phyloP scores from a whole-genome alignment of 2,329 filamentous ascomycete species.

The Fonsecaea multimorphosa region DNA sequence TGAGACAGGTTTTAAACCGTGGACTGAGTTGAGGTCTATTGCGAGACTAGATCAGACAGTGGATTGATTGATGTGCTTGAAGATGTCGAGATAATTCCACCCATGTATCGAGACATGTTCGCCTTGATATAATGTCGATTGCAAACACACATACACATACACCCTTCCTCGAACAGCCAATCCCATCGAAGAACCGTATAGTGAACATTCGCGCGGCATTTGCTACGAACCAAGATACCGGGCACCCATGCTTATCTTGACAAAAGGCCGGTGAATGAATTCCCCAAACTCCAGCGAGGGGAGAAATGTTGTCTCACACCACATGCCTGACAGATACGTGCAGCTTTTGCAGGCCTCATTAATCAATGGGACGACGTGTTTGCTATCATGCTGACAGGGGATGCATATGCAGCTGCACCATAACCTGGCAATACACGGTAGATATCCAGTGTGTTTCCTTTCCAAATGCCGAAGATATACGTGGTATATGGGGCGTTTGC shows the following conservation, averaged over 20 bases:
- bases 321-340: not conserved
- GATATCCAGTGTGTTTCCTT: not conserved
- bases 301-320: too few relatives aligned
- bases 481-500: not conserved
- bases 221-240: constrained; percentile 1
- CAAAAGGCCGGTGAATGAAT: constrained; percentile 2
- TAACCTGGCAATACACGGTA: not conserved
- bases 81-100: not conserved
- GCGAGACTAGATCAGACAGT: too few relatives aligned
- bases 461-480: not conserved
- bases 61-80: not conserved
- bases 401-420: not conserved
- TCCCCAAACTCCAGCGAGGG: not conserved
- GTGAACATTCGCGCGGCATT: not conserved
- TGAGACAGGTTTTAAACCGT: too few relatives aligned
- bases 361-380: too few relatives aligned
- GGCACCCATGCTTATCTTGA: not conserved
- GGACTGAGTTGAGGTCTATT: too few relatives aligned
- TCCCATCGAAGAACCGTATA: not conserved
- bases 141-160: not conserved
- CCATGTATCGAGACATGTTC: not conserved
- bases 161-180: not conserved
- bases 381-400: not conserved
- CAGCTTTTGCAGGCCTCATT: too few relatives aligned
- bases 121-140: constrained; percentile 3